Evolutionary conservation across 768 basidiomycete species (phyloP).

Genomic region (Kwoniella mangroviensis): DNA sequence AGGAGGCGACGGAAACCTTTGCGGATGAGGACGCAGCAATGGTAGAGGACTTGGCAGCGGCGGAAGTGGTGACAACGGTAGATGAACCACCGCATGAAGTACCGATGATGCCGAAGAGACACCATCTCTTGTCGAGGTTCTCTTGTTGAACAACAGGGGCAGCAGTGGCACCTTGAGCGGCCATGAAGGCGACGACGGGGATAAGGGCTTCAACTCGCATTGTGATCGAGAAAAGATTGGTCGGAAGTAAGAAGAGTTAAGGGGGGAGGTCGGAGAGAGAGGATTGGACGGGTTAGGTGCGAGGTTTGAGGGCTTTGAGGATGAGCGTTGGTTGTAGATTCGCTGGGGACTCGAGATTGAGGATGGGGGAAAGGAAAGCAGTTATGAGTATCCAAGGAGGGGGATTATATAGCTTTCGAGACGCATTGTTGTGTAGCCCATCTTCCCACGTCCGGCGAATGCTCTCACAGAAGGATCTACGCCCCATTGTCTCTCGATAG

Average conservation of each 20-base stretch:
- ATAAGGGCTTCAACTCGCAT: constrained; percentile 32
- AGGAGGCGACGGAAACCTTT: constrained; percentile 8
- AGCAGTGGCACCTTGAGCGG: constrained; percentile 23
- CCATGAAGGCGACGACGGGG: constrained; percentile 28
- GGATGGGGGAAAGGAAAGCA: constrained; percentile 21
- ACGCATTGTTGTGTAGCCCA: not conserved
- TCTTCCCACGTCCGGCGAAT: constrained; percentile 10
- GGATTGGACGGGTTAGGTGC: constrained; percentile 16
- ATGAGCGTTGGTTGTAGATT: constrained; percentile 12
- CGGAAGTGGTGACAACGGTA: constrained; percentile 10
- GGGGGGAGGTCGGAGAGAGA: constrained; percentile 24
- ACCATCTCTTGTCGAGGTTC: constrained; percentile 32
- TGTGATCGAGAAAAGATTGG: constrained; percentile 24
- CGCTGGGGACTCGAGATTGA: constrained; percentile 26
- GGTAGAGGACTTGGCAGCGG: constrained; percentile 14
- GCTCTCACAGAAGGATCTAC: not conserved
- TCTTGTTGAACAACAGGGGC: constrained; percentile 23
- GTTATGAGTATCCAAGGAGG: not conserved
- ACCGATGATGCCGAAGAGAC: constrained; percentile 29
- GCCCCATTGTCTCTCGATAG: not conserved
- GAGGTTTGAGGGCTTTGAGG: constrained; percentile 12
- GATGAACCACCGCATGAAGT: constrained; percentile 17
- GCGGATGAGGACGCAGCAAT: constrained; percentile 16
- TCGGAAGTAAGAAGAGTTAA: constrained; percentile 18
- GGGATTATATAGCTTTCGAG: constrained; percentile 4